Evolutionary conservation across 805 yeast genomes (phyloP), one percentile per base, ranked within the genome.

Genomic region (Kuraishia floccosa): DNA sequence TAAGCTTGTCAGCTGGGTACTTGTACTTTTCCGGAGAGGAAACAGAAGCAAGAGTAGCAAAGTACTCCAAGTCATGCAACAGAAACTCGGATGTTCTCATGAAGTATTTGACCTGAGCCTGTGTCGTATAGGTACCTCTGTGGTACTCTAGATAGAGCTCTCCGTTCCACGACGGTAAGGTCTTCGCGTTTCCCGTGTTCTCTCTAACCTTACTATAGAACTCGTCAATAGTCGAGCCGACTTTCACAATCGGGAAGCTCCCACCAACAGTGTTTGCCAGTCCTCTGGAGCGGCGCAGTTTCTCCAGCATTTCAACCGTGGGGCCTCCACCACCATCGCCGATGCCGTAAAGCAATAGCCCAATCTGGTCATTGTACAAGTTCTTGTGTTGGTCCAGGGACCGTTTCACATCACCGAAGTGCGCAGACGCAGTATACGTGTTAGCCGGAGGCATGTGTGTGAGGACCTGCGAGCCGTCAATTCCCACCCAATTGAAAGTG

Each of bases 241-340:
- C 57, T 33, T 84, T 76, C 14, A 87, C 83, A 2, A 80, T 68
- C 3, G 97, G 97, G 35, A 91, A 66, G 29, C 68, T 64, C 25
- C 58, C 57, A 3, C 89, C 93, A 10, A 78, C 78, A 4, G 78
- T 77, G 46, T 89, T 81, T 14, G 86, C 69, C 36, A 87, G 53
- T 11, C 96, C 96, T 47, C 97, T 70, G 50, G 89, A 78, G 43
- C 97, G 75, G 49, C 97, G 74, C 47, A 89, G 65, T 50, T 85
- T 87, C 49, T 91, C 97, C 39, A 89, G 46, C 94, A 86, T 87
- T 47, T 83, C 94, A 24, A 82, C 81, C 4, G 84, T 77, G 28
- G 98, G 97, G 6, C 98, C 98, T 40, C 98, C 98, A 38, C 98
- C 98, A 44, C 98, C 98, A 51, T 89, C 98, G 46, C 98, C 98